Conservation (phyloP, 2,329 filamentous ascomycete species). For the Aspergillus caelatus region DNA sequence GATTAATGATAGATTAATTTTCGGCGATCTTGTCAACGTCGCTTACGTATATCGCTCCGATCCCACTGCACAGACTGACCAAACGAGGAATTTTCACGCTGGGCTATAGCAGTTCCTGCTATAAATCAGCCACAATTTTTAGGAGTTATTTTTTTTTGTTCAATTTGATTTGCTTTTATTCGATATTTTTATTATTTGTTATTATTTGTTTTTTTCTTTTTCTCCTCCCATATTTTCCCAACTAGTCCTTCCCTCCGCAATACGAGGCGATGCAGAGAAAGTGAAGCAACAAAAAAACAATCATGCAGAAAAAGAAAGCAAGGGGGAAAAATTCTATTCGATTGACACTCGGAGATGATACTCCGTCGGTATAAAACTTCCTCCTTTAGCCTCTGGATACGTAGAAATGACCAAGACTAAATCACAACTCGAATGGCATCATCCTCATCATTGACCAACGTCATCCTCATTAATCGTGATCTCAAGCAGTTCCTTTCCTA, state of each 20-base stretch:
- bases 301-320: not conserved
- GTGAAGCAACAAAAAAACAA: not conserved
- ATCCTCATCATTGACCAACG: not conserved
- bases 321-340: not conserved
- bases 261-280: not conserved
- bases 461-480: not conserved
- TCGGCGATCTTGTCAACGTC: conserved; percentile 9
- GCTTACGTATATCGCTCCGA: conserved; percentile 21
- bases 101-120: not conserved
- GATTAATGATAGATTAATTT: conserved; percentile 10
- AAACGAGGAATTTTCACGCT: conserved; percentile 23
- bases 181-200: no score
- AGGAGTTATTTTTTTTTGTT: not conserved
- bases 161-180: no score
- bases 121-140: not conserved
- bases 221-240: not conserved
- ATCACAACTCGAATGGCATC: not conserved
- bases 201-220: not conserved
- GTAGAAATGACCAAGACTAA: no score
- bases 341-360: conserved; percentile 1
- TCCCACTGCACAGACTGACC: conserved; percentile 18
- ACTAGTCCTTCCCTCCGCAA: not conserved
- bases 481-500: not conserved
- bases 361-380: not conserved
- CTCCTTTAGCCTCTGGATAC: not conserved